Conservation (phyloP, 331 rosid species). For the Arachis monticola region DNA sequence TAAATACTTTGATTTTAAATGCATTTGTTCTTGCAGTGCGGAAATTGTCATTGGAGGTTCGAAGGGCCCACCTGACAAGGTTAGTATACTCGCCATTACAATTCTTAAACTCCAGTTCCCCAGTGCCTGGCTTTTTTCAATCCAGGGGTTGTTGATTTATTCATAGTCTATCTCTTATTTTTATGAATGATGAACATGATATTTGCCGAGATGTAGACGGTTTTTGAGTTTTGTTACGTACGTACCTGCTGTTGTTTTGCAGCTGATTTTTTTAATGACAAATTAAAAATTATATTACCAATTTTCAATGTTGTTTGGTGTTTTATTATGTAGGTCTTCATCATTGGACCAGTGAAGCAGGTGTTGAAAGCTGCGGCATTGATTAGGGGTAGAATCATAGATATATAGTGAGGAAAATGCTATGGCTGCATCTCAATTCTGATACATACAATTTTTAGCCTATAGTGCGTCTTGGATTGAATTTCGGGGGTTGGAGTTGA, state of each 20-base stretch:
- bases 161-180: not conserved
- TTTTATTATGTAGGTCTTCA: constrained; percentile 63
- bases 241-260: not conserved
- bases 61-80: constrained; percentile 97
- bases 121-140: constrained; percentile 4
- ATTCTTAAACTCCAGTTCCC: constrained; percentile 19
- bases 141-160: not conserved
- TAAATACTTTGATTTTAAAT: constrained; percentile 20
- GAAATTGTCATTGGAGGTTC: constrained; percentile 85
- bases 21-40: constrained; percentile 64
- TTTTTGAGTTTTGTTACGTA: not conserved
- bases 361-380: constrained; percentile 99
- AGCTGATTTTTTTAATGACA: not conserved
- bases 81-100: constrained; percentile 45
- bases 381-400: constrained; percentile 85
- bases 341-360: constrained; percentile 84
- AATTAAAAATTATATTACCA: constrained; percentile 21
- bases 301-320: constrained; percentile 14
- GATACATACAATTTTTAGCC: constrained; percentile 38
- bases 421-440: constrained; percentile 38
- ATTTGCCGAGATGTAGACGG: constrained; percentile 1
- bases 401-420: constrained; percentile 47
- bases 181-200: not conserved
- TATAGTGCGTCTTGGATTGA: constrained; percentile 26
- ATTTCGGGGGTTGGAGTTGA: constrained; percentile 29